These are phyloP conservation scores for Tricholoma flavovirens DNA, from an alignment of 768 basidiomycete species.

Conservation along the genomic window DNA sequence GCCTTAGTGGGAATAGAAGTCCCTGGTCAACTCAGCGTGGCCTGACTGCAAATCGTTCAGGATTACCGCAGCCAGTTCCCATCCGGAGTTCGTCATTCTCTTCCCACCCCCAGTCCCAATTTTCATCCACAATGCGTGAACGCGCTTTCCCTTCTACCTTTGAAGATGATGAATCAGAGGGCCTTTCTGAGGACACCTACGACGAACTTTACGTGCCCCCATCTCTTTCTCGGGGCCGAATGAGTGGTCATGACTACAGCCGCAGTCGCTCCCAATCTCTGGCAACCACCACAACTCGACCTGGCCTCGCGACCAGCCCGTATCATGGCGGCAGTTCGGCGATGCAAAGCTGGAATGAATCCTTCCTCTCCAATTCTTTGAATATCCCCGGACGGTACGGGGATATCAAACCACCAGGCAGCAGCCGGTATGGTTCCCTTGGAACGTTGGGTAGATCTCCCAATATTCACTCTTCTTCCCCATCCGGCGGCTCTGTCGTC, in stretches of 20 bases:
- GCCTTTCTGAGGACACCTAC: constrained; percentile 49
- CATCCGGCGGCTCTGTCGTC: constrained; percentile 33
- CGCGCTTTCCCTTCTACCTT: constrained; percentile 67
- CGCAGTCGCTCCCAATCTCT: constrained; percentile 77
- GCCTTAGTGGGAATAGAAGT: constrained; percentile 34
- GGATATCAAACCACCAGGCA: constrained; percentile 58
- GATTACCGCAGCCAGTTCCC: constrained; percentile 48
- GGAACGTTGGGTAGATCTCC: constrained; percentile 53
- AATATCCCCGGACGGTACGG: constrained; percentile 54
- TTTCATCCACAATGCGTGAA: constrained; percentile 63
- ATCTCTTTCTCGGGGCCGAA: constrained; percentile 49
- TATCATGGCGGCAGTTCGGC: constrained; percentile 31
- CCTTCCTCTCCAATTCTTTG: constrained; percentile 50
- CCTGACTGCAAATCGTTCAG: constrained; percentile 37
- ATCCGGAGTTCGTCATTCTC: constrained; percentile 69
- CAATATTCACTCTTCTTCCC: constrained; percentile 45
- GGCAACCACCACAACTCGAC: constrained; percentile 51
- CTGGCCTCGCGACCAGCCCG: constrained; percentile 48
- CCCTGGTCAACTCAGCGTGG: constrained; percentile 44
- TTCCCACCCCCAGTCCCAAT: constrained; percentile 45
- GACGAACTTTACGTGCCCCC: constrained; percentile 49
- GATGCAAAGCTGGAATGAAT: constrained; percentile 58
- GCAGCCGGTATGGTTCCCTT: constrained; percentile 60
- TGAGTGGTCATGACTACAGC: constrained; percentile 55
- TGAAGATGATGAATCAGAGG: constrained; percentile 76